Evolutionary conservation across 2,329 filamentous ascomycete species (phyloP), one percentile per base, ranked within the genome.

Genomic region (Aquanectria penicillioides): DNA sequence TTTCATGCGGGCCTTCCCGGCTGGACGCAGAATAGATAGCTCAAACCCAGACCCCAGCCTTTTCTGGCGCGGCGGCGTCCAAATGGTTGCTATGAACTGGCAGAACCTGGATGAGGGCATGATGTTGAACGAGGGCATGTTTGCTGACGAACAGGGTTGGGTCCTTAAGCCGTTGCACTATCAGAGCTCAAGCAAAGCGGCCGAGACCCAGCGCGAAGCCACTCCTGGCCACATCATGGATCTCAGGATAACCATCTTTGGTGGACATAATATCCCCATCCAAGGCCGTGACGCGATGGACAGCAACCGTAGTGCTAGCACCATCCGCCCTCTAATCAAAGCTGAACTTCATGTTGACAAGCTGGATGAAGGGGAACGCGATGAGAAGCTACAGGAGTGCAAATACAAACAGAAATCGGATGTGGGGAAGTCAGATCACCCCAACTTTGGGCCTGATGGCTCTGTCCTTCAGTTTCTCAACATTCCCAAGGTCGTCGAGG

Each of bases 1-100:
- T 75, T 86, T 97, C 65, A 97, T 97, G 86, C 89, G 95, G 28
- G 93, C 96, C 9, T 99, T 97, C 72, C 95, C 95, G 5, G 89
- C 90, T 20, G 89, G 87, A 3, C 84, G 86, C 60, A 88, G 94
- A 29, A 83, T 97, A 49, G 88, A 89, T 69, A 97, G 94, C 38
- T 92, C 91, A n/a, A 99, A 99, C 73, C 95, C 95, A 34, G 94
- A 98, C 69, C 95, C 95, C 1, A 89, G 93, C 63, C 88, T 88
- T 37, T 96, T 93, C 73, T 99, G 95, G 95, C 88, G 93, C 46
- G 89, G 92, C 50, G 95, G 95, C 23, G 94, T 97, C 17, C 95
- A 99, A 75, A 98, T 99, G 94, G 94, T 93, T 5, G 94, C 95
- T 15, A 85, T 98, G 75, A 99, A 99, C 74, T 98, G 95, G 94